Base-by-base conservation (phyloP, 2,329 filamentous ascomycete species). In the Fusarium sarcochroum region DNA sequence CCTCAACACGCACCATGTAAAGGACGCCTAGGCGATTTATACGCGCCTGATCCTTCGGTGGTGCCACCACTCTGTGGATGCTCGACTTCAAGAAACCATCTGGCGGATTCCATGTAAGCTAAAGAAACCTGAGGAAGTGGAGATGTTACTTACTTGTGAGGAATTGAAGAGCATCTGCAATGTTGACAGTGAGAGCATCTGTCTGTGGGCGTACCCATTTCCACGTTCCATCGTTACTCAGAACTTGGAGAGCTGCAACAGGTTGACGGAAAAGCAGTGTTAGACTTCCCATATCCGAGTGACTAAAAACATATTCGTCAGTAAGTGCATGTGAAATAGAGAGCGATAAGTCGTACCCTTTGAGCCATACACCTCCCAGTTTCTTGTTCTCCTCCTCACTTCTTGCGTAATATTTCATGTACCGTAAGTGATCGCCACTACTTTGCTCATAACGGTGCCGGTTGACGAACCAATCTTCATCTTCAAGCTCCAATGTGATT, bases 241-340 rank as follows among this genome's bases (percentile, higher is more conserved):
- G 67, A 40, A 88, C 84, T 66, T 89, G 86, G 10, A 89, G 78
- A 0, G 82, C 85, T 0, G 85, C 84, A 11, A 89, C 83, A 0
- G 86, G 86, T 66, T 89, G 86, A 1, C 85, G 80, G 79, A 89
- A 88, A 1, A 89, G 80, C 3, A 89, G 77, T 0, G 86, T 88
- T 2, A 88, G 77, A 0, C 82, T 85, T 0, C 85, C 86, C 1
- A 88, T 75, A 67, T 89, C 86, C 0, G 86, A 88, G 67, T 89
- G 86, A 11, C 41, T 45, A 10, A 5, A 34, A 15, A 35, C 11
- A 17, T 17, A 14, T 13, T 17, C 15, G 34, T 35, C 34, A 35
- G 34, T 15, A 35, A 35, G 6, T 17, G 7, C 34, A 17, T 17
- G 15, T 30, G 8, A 35, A 15, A 35, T 9, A 17, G 6, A 17